Percentiles rank a stretch among this genome's conserved stretches.
These are phyloP conservation scores for Backusella mclennaniae DNA, from an alignment of 192 early-diverging fungal species.

Conservation along the genomic window DNA sequence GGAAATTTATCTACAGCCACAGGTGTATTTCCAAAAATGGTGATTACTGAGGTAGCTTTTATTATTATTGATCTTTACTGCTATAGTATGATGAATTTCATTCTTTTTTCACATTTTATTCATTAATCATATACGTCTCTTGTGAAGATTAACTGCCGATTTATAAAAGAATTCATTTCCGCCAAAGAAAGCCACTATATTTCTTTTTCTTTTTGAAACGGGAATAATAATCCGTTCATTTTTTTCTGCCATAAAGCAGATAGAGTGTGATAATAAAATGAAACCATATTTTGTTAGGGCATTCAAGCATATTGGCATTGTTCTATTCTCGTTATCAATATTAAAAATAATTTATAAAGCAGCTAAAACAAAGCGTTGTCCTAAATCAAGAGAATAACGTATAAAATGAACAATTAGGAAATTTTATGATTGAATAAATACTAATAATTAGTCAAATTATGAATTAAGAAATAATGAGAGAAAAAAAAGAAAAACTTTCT, in stretches of 20 bases:
- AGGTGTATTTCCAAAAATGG: not conserved
- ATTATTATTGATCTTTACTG: not conserved
- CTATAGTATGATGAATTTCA: not conserved
- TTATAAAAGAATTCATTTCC: not conserved
- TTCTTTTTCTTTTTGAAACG: not conserved
- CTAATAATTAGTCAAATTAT: not conserved
- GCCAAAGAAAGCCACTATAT: not conserved
- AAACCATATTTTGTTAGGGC: too few relatives aligned
- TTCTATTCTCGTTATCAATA: not conserved
- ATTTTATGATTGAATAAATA: not conserved
- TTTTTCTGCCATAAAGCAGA: too few relatives aligned
- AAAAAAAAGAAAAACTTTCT: not conserved
- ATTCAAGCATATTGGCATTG: not conserved
- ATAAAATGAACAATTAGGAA: not conserved
- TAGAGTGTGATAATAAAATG: too few relatives aligned
- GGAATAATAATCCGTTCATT: not conserved
- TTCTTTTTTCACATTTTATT: not conserved
- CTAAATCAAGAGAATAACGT: not conserved
- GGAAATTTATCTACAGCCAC: not conserved
- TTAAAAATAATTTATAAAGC: not conserved
- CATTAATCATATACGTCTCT: not conserved
- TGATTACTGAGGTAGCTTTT: not conserved
- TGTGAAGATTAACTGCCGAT: not conserved
- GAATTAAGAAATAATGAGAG: not conserved
- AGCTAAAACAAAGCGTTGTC: not conserved